Conservation (phyloP, 441 rosid species). For the Corymbia citriodora region DNA sequence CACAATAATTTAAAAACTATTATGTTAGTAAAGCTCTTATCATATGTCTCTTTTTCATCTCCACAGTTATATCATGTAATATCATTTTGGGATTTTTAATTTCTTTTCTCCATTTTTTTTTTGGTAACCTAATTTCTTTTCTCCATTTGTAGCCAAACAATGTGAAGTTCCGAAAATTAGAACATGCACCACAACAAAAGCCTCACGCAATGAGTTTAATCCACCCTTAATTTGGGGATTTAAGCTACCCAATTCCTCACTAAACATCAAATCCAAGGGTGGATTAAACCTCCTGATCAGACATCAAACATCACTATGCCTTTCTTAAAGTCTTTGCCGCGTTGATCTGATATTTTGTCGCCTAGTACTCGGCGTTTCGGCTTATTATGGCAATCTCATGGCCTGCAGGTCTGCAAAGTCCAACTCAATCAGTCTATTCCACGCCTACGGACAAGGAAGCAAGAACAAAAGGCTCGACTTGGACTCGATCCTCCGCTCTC, state of each 20-base stretch:
- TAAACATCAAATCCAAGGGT: background rate
- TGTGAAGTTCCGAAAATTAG: background rate
- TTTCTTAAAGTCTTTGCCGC: background rate
- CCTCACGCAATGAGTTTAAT: background rate
- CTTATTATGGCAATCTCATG: background rate
- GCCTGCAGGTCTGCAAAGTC: too few relatives aligned
- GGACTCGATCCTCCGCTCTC: background rate
- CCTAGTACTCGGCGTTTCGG: background rate
- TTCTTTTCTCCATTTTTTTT: too few relatives aligned
- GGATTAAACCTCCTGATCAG: background rate
- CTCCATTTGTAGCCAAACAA: too few relatives aligned
- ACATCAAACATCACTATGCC: background rate
- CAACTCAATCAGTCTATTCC: background rate
- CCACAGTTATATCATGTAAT: too few relatives aligned
- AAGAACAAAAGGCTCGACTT: background rate
- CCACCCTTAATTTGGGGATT: background rate
- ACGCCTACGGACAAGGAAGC: background rate
- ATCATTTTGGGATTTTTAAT: too few relatives aligned
- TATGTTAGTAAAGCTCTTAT: too few relatives aligned
- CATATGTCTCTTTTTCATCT: too few relatives aligned
- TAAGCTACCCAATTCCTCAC: background rate
- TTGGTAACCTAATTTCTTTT: too few relatives aligned
- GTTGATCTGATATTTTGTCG: background rate
- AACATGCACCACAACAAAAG: background rate
- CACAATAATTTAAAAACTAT: too few relatives aligned